Percentiles rank a stretch among this genome's conserved stretches.
phyloP scores from a whole-genome alignment of 2,329 filamentous ascomycete species.

The Scedosporium boydii region DNA sequence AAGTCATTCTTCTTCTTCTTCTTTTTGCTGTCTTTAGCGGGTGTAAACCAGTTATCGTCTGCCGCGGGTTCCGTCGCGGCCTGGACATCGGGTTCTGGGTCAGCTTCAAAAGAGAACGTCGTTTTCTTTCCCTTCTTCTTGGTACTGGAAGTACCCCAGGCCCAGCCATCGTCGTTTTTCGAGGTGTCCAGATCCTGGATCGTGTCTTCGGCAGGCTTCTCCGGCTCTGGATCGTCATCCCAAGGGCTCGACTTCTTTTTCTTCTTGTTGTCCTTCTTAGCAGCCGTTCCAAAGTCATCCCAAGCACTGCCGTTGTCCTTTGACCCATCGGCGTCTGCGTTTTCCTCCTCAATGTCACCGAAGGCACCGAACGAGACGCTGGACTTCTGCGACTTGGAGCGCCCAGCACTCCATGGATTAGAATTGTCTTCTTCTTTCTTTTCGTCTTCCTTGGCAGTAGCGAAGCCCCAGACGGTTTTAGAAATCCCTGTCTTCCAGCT shows the following conservation, averaged over 20 bases:
- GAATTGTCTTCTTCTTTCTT: conserved; percentile 30
- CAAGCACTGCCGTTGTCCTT: conserved; percentile 28
- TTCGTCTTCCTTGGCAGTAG: conserved; percentile 18
- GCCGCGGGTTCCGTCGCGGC: conserved; percentile 12
- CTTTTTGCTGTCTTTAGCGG: conserved; percentile 10
- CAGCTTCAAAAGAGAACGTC: conserved; percentile 16
- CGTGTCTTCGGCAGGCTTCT: conserved; percentile 17
- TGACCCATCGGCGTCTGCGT: conserved; percentile 26
- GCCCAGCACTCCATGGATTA: conserved; percentile 40
- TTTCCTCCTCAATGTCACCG: conserved; percentile 24
- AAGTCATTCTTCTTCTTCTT: conserved; percentile 24
- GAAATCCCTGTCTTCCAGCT: conserved; percentile 45
- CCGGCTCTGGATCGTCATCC: conserved; percentile 17
- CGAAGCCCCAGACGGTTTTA: conserved; percentile 35
- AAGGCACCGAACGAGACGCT: conserved; percentile 38
- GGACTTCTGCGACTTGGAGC: conserved; percentile 37
- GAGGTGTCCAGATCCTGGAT: conserved; percentile 20
- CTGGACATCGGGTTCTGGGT: conserved; percentile 13
- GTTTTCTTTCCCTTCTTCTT: conserved; percentile 32
- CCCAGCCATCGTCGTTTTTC: conserved; percentile 29
- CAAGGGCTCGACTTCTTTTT: conserved; percentile 24
- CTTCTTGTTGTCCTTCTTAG: conserved; percentile 34
- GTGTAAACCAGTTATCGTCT: conserved; percentile 17
- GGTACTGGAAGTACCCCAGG: conserved; percentile 25
- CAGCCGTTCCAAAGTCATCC: conserved; percentile 17